Evolutionary conservation across 2,329 filamentous ascomycete species (phyloP), one percentile per base, ranked within the genome.

Genomic region (Pseudogymnoascus sp.): DNA sequence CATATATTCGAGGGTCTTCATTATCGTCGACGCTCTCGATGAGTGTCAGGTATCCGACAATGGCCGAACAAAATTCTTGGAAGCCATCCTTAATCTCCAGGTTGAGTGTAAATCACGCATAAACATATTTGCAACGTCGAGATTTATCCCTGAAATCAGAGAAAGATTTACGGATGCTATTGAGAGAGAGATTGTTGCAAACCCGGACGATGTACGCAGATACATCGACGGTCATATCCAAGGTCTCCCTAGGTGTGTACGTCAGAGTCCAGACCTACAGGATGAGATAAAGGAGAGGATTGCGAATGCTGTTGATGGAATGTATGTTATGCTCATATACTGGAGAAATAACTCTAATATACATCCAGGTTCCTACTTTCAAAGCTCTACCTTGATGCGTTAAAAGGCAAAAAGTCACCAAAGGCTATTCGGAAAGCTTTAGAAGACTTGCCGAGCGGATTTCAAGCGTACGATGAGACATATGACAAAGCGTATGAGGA

Each of bases 101-200:
- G 37, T 14, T 0, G 61, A 63, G 8, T 59, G 28, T 23, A 10
- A 36, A 34, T 23, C n/a, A 8, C 62, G 46, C 8, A 38, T 66
- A 10, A 74, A 70, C 38, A 5, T 76, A 18, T 70, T 76, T 18
- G 70, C 67, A 11, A 77, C 76, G 4, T 75, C 75, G 6, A 64
- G 76, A 31, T 65, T 65, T 18, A 68, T 70, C 25, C 67, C 65
- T 1, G 67, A 72, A 4, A 70, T 75, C 8, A 16, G 14, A 59
- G 8, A 21, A 34, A 21, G 72, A 14, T 76, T 40, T 10, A 67
- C 12, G 59, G 53, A 3, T 62, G 46, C 11, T 1, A 60, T 4
- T 11, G 1, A 7, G 31, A 71, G 73, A 11, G 70, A 75, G 46
- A 76, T 78, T 5, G 63, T 61, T 14, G 75, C 74, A 5, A 61